A percentile compares a stretch with the other conserved stretches of the same genome.
phyloP scores from a whole-genome alignment of 2,329 filamentous ascomycete genomes.

The Aspergillus bombycis region DNA sequence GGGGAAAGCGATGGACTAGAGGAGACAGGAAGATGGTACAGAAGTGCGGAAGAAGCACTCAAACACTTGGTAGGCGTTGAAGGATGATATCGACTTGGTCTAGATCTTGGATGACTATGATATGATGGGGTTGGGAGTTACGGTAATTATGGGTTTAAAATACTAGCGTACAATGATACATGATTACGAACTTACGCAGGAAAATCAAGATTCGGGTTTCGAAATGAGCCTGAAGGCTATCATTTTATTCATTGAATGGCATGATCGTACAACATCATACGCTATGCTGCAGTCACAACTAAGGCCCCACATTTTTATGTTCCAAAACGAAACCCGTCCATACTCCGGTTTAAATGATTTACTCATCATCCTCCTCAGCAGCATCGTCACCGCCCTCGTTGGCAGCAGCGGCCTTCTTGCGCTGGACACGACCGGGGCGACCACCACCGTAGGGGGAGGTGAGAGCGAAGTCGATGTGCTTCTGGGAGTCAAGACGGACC shows the following conservation, averaged over 20 bases:
- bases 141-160: background rate
- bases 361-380: conserved; percentile 82
- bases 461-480: conserved; percentile 99
- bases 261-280: conserved; percentile 46
- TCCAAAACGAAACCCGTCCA: conserved; percentile 43
- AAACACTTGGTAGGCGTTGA: conserved; percentile 43
- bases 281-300: conserved; percentile 43
- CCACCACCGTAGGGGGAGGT: conserved; percentile 97
- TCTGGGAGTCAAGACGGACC: conserved; percentile 99
- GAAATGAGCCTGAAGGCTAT: conserved; percentile 42
- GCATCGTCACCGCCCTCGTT: conserved; percentile 63
- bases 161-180: background rate
- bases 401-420: conserved; percentile 99
- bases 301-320: conserved; percentile 36
- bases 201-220: conserved; percentile 27
- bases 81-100: conserved; percentile 18
- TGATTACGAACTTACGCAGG: background rate
- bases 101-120: conserved; percentile 26
- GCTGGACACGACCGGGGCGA: conserved; percentile 94
- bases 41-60: conserved; percentile 43
- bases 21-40: conserved; percentile 52
- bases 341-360: conserved; percentile 44
- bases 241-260: conserved; percentile 40
- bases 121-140: conserved; percentile 27
- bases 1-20: conserved; percentile 51